A percentile compares a stretch with the other conserved stretches of the same genome.
Evolutionary conservation across 2,329 filamentous ascomycete genomes (phyloP).

Genomic region (Purpureocillium takamizusanense): DNA sequence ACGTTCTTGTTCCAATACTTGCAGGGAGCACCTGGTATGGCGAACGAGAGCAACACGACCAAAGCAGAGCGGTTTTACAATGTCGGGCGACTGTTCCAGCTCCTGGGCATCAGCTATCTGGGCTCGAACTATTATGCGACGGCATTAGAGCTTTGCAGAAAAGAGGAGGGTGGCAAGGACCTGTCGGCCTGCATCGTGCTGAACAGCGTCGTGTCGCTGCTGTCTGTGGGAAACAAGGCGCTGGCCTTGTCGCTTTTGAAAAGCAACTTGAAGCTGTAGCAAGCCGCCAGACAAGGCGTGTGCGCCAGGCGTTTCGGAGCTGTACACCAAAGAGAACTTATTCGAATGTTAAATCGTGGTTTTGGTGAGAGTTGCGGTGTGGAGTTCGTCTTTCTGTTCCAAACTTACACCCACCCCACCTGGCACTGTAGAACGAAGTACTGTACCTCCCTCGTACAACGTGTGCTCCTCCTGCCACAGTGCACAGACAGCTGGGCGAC

Average conservation of each 20-base stretch:
- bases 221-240: slow-evolving; percentile 18
- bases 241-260: slow-evolving; percentile 19
- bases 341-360: no score
- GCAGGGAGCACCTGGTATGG: slow-evolving; percentile 1
- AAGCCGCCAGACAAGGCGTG: no score
- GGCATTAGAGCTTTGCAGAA: slow-evolving; percentile 14
- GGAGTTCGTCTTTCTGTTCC: no score
- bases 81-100: slow-evolving; percentile 26
- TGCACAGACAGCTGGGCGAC: no score
- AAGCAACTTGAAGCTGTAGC: slow-evolving; percentile 13
- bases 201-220: slow-evolving; percentile 21
- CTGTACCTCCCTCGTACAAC: no score
- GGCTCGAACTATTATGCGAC: slow-evolving; percentile 62
- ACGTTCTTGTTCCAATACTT: slow-evolving; percentile 55
- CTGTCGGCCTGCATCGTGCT: slow-evolving; percentile 20
- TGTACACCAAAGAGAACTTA: no score
- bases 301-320: no score
- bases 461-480: no score
- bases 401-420: no score
- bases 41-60: slow-evolving; percentile 2
- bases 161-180: slow-evolving; percentile 7
- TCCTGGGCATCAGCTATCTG: slow-evolving; percentile 34
- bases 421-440: no score
- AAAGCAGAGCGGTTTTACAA: slow-evolving; percentile 28
- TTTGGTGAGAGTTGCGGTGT: no score